These are phyloP conservation scores for Tephrocybe sp. DNA, from an alignment of 768 basidiomycete genomes.

Conservation along the genomic window DNA sequence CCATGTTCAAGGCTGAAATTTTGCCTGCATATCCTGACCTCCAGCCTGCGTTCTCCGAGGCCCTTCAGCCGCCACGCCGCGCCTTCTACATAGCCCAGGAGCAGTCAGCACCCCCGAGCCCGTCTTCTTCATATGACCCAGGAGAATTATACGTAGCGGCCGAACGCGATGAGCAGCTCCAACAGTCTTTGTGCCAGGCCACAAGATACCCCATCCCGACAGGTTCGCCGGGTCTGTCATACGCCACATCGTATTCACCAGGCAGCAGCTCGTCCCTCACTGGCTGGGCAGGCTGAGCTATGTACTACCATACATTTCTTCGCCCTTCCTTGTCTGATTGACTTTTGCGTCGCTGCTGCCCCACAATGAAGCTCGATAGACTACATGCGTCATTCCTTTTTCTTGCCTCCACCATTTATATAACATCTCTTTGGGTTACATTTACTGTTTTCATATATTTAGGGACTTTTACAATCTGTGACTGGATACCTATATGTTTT, in stretches of 20 bases:
- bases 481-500: no score
- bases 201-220: slow-evolving; percentile 8
- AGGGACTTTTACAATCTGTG: no score
- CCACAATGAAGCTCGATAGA: not conserved
- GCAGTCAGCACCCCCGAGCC: slow-evolving; percentile 18
- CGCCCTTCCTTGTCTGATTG: not conserved
- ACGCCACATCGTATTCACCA: slow-evolving; percentile 25
- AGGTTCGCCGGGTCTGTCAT: slow-evolving; percentile 14
- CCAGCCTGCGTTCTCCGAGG: slow-evolving; percentile 14
- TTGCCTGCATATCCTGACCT: slow-evolving; percentile 34
- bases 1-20: slow-evolving; percentile 33
- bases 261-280: slow-evolving; percentile 41
- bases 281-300: slow-evolving; percentile 46
- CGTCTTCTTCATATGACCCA: slow-evolving; percentile 17
- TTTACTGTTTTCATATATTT: no score
- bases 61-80: slow-evolving; percentile 12
- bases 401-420: no score
- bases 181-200: slow-evolving; percentile 10
- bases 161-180: slow-evolving; percentile 11
- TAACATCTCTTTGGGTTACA: not conserved
- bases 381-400: not conserved
- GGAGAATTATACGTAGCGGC: slow-evolving; percentile 14
- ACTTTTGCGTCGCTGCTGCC: not conserved
- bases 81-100: slow-evolving; percentile 18
- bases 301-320: slow-evolving; percentile 12